Evolutionary conservation across 2,329 filamentous ascomycete species (phyloP).

Genomic region (Aspergillus nomiae): DNA sequence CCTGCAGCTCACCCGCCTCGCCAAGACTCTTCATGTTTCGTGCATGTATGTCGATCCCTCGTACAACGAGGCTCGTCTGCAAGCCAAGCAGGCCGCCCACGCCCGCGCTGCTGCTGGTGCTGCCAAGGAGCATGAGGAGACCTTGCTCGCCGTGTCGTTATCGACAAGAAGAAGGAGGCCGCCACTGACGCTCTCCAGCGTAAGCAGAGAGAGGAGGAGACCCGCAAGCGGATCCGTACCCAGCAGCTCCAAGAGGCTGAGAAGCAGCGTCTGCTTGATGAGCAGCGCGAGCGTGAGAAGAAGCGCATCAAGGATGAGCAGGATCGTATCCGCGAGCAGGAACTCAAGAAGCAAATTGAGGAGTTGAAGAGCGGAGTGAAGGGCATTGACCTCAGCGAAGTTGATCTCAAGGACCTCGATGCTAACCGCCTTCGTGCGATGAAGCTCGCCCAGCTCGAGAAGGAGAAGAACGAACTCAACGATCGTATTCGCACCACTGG

Average conservation of each 20-base stretch:
- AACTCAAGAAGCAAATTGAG: constrained; percentile 87
- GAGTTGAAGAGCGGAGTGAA: constrained; percentile 90
- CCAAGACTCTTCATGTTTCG: constrained; percentile 87
- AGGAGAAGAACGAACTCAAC: constrained; percentile 94
- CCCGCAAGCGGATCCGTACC: constrained; percentile 80
- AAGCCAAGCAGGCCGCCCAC: constrained; percentile 77
- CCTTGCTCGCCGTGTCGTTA: constrained; percentile 84
- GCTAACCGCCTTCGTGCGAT: constrained; percentile 87
- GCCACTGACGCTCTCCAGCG: constrained; percentile 85
- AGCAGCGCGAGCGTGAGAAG: constrained; percentile 87
- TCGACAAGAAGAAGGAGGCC: constrained; percentile 95
- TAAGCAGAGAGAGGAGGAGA: constrained; percentile 90
- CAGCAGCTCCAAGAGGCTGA: constrained; percentile 90
- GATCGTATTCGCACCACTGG: constrained; percentile 88
- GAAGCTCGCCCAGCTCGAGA: constrained; percentile 93
- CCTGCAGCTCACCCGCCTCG: constrained; percentile 87
- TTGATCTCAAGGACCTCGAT: constrained; percentile 81
- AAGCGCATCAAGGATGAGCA: constrained; percentile 84
- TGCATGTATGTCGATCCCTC: constrained; percentile 94
- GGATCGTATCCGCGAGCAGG: constrained; percentile 86
- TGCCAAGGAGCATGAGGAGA: constrained; percentile 87
- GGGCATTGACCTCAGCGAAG: constrained; percentile 70
- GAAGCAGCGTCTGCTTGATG: constrained; percentile 82
- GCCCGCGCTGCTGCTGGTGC: constrained; percentile 81
- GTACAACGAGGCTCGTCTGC: constrained; percentile 78